Base-by-base conservation (phyloP, 805 yeast genomes). In the Starmerella etchellsii region DNA sequence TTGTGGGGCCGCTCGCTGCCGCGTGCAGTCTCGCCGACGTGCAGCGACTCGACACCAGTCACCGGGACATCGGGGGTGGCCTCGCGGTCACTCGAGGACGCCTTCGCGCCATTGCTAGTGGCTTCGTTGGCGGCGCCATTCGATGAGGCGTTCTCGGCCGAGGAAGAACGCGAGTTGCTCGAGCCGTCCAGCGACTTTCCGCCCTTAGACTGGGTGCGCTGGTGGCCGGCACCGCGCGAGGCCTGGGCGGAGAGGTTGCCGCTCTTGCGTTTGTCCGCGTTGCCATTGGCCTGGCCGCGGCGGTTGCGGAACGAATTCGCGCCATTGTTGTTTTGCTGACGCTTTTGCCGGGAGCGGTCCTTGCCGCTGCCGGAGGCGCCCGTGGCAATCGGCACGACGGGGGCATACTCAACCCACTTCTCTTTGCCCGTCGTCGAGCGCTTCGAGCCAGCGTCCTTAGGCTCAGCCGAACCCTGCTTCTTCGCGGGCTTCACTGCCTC, bases 391-490 rank as follows among this genome's bases (percentile, higher is more conserved):
- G 47, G 43, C 31, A 44, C 51, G 14, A 43, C 44, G 5, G 55
- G 55, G 15, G 55, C 46, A 46, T 41, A 53, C n/a, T 54, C 52
- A 21, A 53, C 48, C 57, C 57, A 54, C 42, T 78, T 80, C 52
- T 73, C 79, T 53, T 71, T 74, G 41, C 76, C 75, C 14, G 60
- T 60, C 35, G 49, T 54, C 13, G 42, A 13, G 19, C 40, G 35
- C 34, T 42, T 41, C 16, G 42, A 23, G 27, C 42, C 30, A 18
- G 44, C 25, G 16, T 37, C 44, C 22, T 30, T 38, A 15, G 36
- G 38, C 15, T 16, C 10, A 13, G 10, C 36, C 15, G 35, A 25
- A 19, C 41, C 42, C 40, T 30, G 40, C 38, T 37, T 25, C 41
- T 35, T 39, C 30, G 40, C 41, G 24, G 31, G n/a, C 29, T 25